Evolutionary conservation across 306 rosid genomes (phyloP), one percentile per base, ranked within the genome.

Genomic region (Glycine latifolia): DNA sequence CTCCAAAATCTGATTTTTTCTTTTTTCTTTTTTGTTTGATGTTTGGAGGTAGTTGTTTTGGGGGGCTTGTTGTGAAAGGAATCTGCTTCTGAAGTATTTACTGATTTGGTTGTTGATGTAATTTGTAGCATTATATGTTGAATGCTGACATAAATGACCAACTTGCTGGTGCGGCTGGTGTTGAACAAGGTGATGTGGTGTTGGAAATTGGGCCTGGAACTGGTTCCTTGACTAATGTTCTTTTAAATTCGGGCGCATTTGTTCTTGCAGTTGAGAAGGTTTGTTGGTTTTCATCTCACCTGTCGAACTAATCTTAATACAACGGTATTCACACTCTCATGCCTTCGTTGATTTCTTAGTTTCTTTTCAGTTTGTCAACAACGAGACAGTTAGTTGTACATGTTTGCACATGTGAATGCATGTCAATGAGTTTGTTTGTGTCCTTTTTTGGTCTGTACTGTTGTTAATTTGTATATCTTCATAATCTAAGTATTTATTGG

Each of bases 151-250:
- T 93, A 74, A 95, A 93, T 78, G 90, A 90, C 71, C 90, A 89
- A 84, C 91, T 95, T 61, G 91, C 89, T 66, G 83, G 82, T 56
- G 97, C 83, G 14, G 98, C 93, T 33, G 67, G 69, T 62, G 83
- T 95, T 71, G 81, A 78, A 50, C 90, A 90, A 86, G 98, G 93
- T 20, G 97, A 94, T 60, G 87, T 90, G 56, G 93, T 89, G 75
- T 79, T 94, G 74, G 98, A 93, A 85, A 95, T 95, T 86, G 96
- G 98, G 62, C 97, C 99, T 0, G 99, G 99, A 86, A 91, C 97
- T 1, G 96, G 98, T 66, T 95, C 98, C 82, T 90, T 95, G 91
- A 93, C 99, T 10, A 82, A 87, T 69, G 86, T 88, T 83, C 97
- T 95, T 43, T 53, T 95, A 13, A 79, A 77, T 8, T 87, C 94